Percentiles rank a stretch among this genome's conserved stretches.
Evolutionary conservation across 148 eudicot genomes (phyloP).

Genomic region (Rhododendron molle): DNA sequence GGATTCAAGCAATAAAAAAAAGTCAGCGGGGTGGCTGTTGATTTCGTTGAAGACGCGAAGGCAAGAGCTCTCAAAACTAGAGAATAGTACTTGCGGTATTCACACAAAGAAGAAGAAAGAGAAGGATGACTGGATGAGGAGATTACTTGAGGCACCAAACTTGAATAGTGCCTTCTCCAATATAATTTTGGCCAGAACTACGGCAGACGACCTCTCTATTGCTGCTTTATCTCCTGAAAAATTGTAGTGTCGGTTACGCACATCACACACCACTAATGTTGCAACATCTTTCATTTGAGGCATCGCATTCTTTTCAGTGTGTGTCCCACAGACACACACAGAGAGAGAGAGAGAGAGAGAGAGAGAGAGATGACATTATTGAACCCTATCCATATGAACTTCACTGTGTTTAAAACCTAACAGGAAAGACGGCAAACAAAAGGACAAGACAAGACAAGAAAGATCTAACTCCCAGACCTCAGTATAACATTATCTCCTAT

Average conservation of each 20-base stretch:
- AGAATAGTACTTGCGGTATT: background rate
- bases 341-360: background rate
- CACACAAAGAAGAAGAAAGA: background rate
- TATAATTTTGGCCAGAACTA: background rate
- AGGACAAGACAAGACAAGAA: background rate
- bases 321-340: too few relatives aligned
- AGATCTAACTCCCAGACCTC: background rate
- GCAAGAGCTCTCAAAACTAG: background rate
- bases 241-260: background rate
- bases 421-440: background rate
- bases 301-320: background rate
- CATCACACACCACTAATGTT: background rate
- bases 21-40: background rate
- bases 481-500: background rate
- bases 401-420: background rate
- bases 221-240: background rate
- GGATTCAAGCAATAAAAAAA: background rate
- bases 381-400: background rate
- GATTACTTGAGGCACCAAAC: background rate
- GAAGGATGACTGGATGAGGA: background rate
- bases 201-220: background rate
- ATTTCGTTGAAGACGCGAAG: background rate
- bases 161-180: background rate
- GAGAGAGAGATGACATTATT: background rate
- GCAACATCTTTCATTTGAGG: background rate